Conservation (phyloP, 495 filamentous ascomycete species). For the Tuber brumale region DNA sequence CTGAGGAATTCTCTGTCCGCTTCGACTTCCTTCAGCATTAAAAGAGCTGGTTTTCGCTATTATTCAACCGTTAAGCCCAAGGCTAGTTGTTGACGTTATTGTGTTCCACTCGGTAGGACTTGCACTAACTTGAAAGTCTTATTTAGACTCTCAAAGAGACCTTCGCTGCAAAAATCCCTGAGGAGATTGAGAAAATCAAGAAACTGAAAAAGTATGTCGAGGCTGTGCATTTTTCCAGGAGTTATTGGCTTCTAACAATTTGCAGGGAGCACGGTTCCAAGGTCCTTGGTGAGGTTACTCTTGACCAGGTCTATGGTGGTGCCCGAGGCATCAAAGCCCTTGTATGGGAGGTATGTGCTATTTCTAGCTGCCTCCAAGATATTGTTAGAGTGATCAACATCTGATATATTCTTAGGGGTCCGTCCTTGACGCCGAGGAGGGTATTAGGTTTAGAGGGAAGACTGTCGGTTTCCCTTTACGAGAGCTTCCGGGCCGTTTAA, state of each 20-base stretch:
- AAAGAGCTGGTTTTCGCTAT: slow-evolving; percentile 69
- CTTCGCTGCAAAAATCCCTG: slow-evolving; percentile 90
- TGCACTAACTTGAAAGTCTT: slow-evolving; percentile 13
- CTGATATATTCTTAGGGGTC: slow-evolving; percentile 57
- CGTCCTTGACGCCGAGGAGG: slow-evolving; percentile 95
- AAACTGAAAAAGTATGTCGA: slow-evolving; percentile 76
- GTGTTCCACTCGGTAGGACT: background rate
- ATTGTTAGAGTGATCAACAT: slow-evolving; percentile 5
- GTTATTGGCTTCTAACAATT: slow-evolving; percentile 17
- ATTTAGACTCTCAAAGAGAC: slow-evolving; percentile 90
- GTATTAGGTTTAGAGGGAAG: slow-evolving; percentile 96
- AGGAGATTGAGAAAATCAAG: slow-evolving; percentile 98
- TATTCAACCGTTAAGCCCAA: slow-evolving; percentile 83
- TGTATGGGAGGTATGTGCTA: slow-evolving; percentile 76
- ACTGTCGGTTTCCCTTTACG: slow-evolving; percentile 52
- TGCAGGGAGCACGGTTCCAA: slow-evolving; percentile 84
- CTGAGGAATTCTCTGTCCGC: slow-evolving; percentile 64
- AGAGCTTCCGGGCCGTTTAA: background rate
- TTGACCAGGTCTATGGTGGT: slow-evolving; percentile 98
- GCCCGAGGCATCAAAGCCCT: slow-evolving; percentile 97
- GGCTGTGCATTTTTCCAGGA: slow-evolving; percentile 10
- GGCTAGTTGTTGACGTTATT: slow-evolving; percentile 49
- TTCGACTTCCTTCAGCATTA: slow-evolving; percentile 57
- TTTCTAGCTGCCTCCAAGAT: slow-evolving; percentile 8
- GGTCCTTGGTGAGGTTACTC: slow-evolving; percentile 92